Base-by-base conservation (phyloP, 768 basidiomycete species). In the Collybiopsis luxurians region DNA sequence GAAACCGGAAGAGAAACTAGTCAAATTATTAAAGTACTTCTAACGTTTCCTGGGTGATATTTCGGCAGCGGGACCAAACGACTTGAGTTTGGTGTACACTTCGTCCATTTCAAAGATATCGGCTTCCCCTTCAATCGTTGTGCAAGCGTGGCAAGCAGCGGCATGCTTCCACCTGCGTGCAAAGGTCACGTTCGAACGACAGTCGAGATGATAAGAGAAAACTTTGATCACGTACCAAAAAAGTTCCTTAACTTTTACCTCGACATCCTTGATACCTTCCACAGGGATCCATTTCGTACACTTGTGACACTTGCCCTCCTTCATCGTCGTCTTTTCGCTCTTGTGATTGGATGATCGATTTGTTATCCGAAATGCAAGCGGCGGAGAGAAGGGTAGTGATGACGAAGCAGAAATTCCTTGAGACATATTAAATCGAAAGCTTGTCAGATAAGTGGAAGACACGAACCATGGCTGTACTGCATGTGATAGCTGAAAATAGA, bases 401-500 rank as follows among this genome's bases (percentile, higher is more conserved):
- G 86, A 84, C 2, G 76, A 68, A 7, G 89, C 82, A 0, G 87
- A 90, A 36, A 92, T 84, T 6, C 90, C 90, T 90, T 54, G 50
- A 58, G 21, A 24, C 47, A 50, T 6, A 12, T 54, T 40, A 56
- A 60, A 38, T 44, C 53, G 13, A 50, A 7, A 36, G 39, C 28
- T 28, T 26, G 36, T 39, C 13, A 40, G 13, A 47, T 9, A 36
- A 36, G 40, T 13, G 17, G 15, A 28, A 55, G 13, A 63, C 73
- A 4, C 73, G n/a, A n/a, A 89, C 89, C 89, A 64, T 92, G 89
- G 2, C 79, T 76, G 59, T 90, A 90, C 64, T 91, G 90, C 84
- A 92, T 82, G 64, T 92, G 90, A 63, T 92, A 92, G 67, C 89
- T 92, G n/a, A n/a, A n/a, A n/a, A n/a, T n/a, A n/a, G n/a, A n/a